Percentiles rank a stretch among this genome's conserved stretches.
Evolutionary conservation across 106 monocot species (phyloP).

Genomic region (Amphibolis antarctica): DNA sequence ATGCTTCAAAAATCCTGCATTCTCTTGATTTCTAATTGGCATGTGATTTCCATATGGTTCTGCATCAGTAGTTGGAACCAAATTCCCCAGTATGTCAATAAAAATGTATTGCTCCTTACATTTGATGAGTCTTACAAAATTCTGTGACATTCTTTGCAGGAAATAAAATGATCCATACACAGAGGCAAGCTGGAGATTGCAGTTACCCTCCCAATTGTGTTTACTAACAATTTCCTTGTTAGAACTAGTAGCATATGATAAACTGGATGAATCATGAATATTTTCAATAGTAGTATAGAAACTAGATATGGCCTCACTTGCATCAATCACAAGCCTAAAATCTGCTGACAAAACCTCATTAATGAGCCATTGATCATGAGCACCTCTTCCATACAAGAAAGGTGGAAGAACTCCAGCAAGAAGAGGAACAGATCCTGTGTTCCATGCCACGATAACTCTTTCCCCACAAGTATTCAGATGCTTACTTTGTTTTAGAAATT

Average conservation of each 20-base stretch:
- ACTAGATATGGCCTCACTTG: slow-evolving; percentile 30
- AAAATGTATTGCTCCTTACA: slow-evolving; percentile 35
- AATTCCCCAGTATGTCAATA: slow-evolving; percentile 17
- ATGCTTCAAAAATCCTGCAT: neutral
- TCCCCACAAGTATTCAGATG: slow-evolving; percentile 22
- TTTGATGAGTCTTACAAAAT: slow-evolving; percentile 24
- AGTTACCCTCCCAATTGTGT: slow-evolving; percentile 37
- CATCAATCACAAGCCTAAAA: slow-evolving; percentile 75
- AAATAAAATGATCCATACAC: slow-evolving; percentile 72
- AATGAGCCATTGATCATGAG: slow-evolving; percentile 67
- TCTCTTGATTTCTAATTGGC: slow-evolving; percentile 8
- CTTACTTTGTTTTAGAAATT: slow-evolving; percentile 25
- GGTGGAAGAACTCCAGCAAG: slow-evolving; percentile 63
- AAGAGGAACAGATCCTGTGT: slow-evolving; percentile 38
- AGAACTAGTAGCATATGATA: neutral
- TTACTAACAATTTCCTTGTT: neutral
- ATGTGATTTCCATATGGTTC: slow-evolving; percentile 3
- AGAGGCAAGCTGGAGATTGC: slow-evolving; percentile 54
- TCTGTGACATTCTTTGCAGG: slow-evolving; percentile 9
- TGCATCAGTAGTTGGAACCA: too few relatives aligned
- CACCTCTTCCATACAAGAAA: slow-evolving; percentile 57
- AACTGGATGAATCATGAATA: slow-evolving; percentile 7
- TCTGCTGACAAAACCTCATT: slow-evolving; percentile 61
- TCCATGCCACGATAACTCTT: slow-evolving; percentile 78
- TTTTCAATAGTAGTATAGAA: slow-evolving; percentile 45